Conservation (phyloP, 495 filamentous ascomycete genomes). For the Penicillium verhagenii region DNA sequence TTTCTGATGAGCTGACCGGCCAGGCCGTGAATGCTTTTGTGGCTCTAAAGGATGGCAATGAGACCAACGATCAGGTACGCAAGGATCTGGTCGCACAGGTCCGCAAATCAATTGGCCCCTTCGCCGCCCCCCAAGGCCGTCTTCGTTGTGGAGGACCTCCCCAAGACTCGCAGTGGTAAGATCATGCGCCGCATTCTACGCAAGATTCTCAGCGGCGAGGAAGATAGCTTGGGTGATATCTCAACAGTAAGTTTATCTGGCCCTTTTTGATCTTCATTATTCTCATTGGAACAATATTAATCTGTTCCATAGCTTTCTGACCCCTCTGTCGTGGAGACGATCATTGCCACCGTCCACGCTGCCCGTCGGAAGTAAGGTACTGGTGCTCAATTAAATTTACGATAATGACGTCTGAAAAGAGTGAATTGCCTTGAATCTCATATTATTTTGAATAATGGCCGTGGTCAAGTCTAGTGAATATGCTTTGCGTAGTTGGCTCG, state of each 20-base stretch:
- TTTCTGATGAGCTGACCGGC: constrained; percentile 88
- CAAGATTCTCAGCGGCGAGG: constrained; percentile 95
- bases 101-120: constrained; percentile 93
- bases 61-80: constrained; percentile 74
- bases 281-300: constrained; percentile 32
- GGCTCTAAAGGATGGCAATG: constrained; percentile 81
- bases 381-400: constrained; percentile 13
- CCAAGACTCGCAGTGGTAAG: constrained; percentile 96
- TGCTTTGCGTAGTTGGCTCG: not conserved
- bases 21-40: constrained; percentile 98
- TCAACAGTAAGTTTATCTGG: constrained; percentile 68
- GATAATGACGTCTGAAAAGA: constrained; percentile 26
- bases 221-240: constrained; percentile 91
- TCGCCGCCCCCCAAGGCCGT: constrained; percentile 94
- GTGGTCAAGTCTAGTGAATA: not conserved
- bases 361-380: constrained; percentile 50
- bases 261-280: not conserved
- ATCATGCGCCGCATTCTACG: constrained; percentile 97
- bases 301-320: constrained; percentile 69
- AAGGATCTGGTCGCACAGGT: constrained; percentile 95
- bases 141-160: constrained; percentile 85
- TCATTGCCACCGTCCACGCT: constrained; percentile 76
- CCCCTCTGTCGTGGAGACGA: constrained; percentile 83
- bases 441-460: not conserved
- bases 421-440: constrained; percentile 5